A percentile compares a stretch with the other conserved stretches of the same genome.
Conservation (phyloP, 2,329 filamentous ascomycete genomes). For the Fusarium multiceps region DNA sequence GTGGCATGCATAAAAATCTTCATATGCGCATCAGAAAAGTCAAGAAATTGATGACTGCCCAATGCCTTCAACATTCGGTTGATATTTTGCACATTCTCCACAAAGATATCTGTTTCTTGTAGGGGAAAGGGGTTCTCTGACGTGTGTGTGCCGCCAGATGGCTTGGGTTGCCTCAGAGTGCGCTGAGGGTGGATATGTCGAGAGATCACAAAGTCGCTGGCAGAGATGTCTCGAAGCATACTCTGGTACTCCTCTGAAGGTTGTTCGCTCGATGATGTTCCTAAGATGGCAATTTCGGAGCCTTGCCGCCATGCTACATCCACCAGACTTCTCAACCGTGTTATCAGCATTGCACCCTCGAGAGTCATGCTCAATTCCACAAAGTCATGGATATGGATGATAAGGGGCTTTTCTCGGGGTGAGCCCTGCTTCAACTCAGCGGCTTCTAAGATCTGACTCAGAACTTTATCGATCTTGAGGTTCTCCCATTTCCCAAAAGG, state of each 20-base stretch:
- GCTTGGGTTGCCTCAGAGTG: slow-evolving; percentile 44
- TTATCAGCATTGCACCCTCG: slow-evolving; percentile 76
- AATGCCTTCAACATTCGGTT: slow-evolving; percentile 59
- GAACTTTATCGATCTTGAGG: slow-evolving; percentile 67
- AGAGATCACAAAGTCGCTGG: slow-evolving; percentile 55
- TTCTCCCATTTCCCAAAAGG: slow-evolving; percentile 66
- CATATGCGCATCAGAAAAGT: slow-evolving; percentile 42
- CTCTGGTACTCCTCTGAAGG: slow-evolving; percentile 57
- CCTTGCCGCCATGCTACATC: slow-evolving; percentile 78
- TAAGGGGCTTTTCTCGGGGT: slow-evolving; percentile 61
- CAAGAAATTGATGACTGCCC: slow-evolving; percentile 41
- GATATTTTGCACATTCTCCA: slow-evolving; percentile 61
- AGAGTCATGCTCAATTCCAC: slow-evolving; percentile 77
- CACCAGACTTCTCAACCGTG: slow-evolving; percentile 76
- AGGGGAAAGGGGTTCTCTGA: slow-evolving; percentile 42
- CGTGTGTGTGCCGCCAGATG: slow-evolving; percentile 36
- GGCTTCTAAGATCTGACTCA: slow-evolving; percentile 67
- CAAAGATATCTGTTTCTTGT: slow-evolving; percentile 54
- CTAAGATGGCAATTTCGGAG: slow-evolving; percentile 79
- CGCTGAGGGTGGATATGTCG: slow-evolving; percentile 48
- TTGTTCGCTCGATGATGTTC: slow-evolving; percentile 73
- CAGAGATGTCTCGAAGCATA: slow-evolving; percentile 54
- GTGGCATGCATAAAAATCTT: slow-evolving; percentile 45
- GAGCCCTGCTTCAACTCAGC: slow-evolving; percentile 53
- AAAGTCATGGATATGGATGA: slow-evolving; percentile 85